Percentiles rank a stretch among this genome's conserved stretches.
phyloP scores from a whole-genome alignment of 1,284 basidiomycete species.

The Trichosporon coremiiforme region DNA sequence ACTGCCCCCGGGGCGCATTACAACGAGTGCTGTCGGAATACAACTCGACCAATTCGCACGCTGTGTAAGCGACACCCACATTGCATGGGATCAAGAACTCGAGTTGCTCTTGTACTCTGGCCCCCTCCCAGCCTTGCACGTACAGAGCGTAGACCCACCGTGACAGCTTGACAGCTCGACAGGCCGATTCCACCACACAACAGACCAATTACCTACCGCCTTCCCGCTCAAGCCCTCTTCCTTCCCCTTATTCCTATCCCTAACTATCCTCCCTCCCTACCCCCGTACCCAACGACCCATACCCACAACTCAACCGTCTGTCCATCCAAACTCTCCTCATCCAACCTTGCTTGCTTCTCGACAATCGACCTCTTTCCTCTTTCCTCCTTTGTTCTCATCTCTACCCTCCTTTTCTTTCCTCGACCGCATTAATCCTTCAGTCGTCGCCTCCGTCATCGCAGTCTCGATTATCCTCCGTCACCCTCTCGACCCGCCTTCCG shows the following conservation, averaged over 20 bases:
- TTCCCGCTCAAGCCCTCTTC: conserved; percentile 16
- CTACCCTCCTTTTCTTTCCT: conserved; percentile 14
- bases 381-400: conserved; percentile 27
- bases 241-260: conserved; percentile 18
- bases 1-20: background rate
- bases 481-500: background rate
- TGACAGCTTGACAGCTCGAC: conserved; percentile 8
- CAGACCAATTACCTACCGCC: conserved; percentile 17
- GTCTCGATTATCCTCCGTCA: background rate
- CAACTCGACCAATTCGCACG: conserved; percentile 1
- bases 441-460: conserved; percentile 1
- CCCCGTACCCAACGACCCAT: conserved; percentile 28
- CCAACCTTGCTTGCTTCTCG: conserved; percentile 31
- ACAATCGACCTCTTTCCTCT: conserved; percentile 34
- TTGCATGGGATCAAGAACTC: conserved; percentile 1
- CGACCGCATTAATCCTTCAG: background rate
- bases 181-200: conserved; percentile 8
- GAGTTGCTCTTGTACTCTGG: background rate
- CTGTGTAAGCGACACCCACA: background rate
- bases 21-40: background rate
- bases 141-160: background rate
- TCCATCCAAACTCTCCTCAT: conserved; percentile 38
- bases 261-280: conserved; percentile 16
- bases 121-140: background rate
- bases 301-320: conserved; percentile 30